A percentile compares a stretch with the other conserved stretches of the same genome.
Evolutionary conservation across 2,329 filamentous ascomycete species (phyloP).

Genomic region (Alternaria longipes): DNA sequence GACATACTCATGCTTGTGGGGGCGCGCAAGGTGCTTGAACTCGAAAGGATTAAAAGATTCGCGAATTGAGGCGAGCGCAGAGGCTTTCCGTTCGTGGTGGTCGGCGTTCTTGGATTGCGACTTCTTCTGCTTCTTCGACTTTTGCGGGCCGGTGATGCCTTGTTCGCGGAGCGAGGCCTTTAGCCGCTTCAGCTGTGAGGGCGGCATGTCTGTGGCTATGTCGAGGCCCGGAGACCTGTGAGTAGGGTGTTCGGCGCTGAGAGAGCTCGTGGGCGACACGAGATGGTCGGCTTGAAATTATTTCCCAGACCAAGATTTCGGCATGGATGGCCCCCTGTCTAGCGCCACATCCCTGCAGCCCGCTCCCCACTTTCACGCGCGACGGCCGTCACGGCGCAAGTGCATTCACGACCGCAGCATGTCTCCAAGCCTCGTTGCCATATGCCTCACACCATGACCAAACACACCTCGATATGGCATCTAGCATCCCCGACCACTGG

Average conservation of each 20-base stretch:
- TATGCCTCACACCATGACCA: constrained; percentile 22
- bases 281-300: constrained; percentile 21
- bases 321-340: constrained; percentile 24
- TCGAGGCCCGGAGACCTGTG: constrained; percentile 2
- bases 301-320: constrained; percentile 33
- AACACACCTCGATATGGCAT: constrained; percentile 40
- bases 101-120: constrained; percentile 74
- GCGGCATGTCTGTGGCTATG: constrained; percentile 70
- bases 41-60: constrained; percentile 99
- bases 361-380: constrained; percentile 15
- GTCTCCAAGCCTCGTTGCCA: constrained; percentile 1
- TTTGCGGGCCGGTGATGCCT: constrained; percentile 87
- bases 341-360: constrained; percentile 11
- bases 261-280: constrained; percentile 8
- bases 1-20: constrained; percentile 85
- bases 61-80: constrained; percentile 83
- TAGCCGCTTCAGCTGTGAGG: constrained; percentile 94
- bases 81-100: constrained; percentile 78
- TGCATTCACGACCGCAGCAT: constrained; percentile 9
- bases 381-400: constrained; percentile 27
- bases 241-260: not conserved
- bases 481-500: constrained; percentile 55
- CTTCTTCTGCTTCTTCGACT: constrained; percentile 92
- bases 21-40: constrained; percentile 79
- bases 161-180: constrained; percentile 90